These are phyloP conservation scores for Phialophora chinensis DNA, from an alignment of 2,329 filamentous ascomycete species.

Conservation along the genomic window DNA sequence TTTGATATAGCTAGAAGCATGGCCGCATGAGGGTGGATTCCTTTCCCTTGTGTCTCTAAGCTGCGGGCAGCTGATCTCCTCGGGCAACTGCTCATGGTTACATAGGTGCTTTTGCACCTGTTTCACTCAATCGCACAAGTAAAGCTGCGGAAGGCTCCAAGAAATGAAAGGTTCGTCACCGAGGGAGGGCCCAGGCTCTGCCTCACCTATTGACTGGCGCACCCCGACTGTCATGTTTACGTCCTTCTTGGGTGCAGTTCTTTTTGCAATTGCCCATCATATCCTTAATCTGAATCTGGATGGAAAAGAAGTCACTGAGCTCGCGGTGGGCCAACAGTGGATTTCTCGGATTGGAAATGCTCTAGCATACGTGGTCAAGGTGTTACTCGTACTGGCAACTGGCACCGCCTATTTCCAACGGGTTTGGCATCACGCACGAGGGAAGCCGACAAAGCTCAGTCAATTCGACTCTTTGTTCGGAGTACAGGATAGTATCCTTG, in stretches of 20 bases:
- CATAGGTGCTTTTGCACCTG: background rate
- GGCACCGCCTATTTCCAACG: conserved; percentile 40
- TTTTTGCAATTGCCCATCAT: conserved; percentile 34
- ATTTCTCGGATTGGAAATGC: conserved; percentile 15
- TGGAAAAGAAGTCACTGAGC: conserved; percentile 28
- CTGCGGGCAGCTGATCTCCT: conserved; percentile 3
- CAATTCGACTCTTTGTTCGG: conserved; percentile 20
- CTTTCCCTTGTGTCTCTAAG: background rate
- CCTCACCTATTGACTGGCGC: conserved; percentile 7
- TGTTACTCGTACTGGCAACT: conserved; percentile 6
- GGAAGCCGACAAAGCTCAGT: conserved; percentile 8
- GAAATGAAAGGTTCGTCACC: background rate
- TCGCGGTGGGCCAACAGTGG: conserved; percentile 18
- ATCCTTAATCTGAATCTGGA: conserved; percentile 14
- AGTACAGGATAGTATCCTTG: conserved; percentile 13
- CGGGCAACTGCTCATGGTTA: background rate
- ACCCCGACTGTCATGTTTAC: conserved; percentile 1
- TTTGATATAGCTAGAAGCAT: background rate
- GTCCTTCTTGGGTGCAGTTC: conserved; percentile 43
- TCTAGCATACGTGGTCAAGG: conserved; percentile 21
- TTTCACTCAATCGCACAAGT: background rate
- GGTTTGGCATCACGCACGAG: conserved; percentile 11
- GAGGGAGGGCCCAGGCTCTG: background rate
- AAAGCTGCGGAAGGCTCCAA: background rate
- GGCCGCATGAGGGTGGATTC: background rate